Percentiles rank a stretch among this genome's conserved stretches.
Evolutionary conservation across 352 stramenopile genomes (phyloP).

Genomic region (Globisporangium nunn): DNA sequence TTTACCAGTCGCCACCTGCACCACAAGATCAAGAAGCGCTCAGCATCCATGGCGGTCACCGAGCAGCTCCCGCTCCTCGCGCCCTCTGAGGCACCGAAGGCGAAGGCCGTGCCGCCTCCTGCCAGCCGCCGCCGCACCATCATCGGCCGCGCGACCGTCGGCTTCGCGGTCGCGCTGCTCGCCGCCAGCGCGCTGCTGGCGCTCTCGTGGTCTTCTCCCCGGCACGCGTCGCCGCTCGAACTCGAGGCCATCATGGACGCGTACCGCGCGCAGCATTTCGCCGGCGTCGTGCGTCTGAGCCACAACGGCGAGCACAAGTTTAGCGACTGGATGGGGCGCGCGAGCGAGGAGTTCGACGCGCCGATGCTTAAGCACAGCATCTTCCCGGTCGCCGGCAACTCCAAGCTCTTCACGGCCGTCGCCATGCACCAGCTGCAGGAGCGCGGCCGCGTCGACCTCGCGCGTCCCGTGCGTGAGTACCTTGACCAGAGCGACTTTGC

Average conservation of each 20-base stretch:
- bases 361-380: conserved; percentile 38
- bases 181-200: conserved; percentile 26
- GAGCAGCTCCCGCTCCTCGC: conserved; percentile 6
- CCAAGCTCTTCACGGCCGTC: conserved; percentile 46
- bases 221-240: conserved; percentile 19
- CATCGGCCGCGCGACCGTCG: conserved; percentile 29
- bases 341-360: conserved; percentile 40
- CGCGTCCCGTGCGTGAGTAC: conserved; percentile 24
- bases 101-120: conserved; percentile 12
- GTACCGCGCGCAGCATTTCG: conserved; percentile 31
- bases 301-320: conserved; percentile 44
- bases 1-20: too few relatives aligned
- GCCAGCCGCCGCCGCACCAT: conserved; percentile 9
- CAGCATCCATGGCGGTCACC: neutral
- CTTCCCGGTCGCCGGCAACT: conserved; percentile 53
- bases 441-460: conserved; percentile 26
- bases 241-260: conserved; percentile 23
- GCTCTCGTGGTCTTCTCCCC: conserved; percentile 28
- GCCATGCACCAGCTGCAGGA: conserved; percentile 62
- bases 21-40: neutral
- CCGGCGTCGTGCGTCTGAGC: conserved; percentile 41
- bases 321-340: conserved; percentile 30
- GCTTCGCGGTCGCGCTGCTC: conserved; percentile 24
- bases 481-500: conserved; percentile 34
- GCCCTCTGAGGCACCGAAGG: conserved; percentile 9